Conservation (phyloP, 2,329 filamentous ascomycete species). For the Verticillium albo-atrum region DNA sequence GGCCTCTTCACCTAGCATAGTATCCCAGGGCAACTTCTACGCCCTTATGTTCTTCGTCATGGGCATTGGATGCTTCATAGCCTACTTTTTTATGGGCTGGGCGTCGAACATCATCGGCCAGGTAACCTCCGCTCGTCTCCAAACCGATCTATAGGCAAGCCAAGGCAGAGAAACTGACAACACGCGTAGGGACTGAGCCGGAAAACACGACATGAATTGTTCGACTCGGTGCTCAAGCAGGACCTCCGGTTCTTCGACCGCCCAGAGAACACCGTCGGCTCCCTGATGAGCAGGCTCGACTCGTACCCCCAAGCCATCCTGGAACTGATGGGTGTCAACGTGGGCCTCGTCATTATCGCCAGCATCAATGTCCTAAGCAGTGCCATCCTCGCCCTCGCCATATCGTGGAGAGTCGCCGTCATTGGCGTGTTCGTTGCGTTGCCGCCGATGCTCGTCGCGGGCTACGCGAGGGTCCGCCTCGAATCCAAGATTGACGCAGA, state of each 20-base stretch:
- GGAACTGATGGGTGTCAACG: conserved; percentile 14
- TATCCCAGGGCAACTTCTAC: conserved; percentile 32
- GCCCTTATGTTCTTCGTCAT: conserved; percentile 24
- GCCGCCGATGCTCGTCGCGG: conserved; percentile 14
- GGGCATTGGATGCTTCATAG: conserved; percentile 14
- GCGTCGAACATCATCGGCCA: conserved; percentile 7
- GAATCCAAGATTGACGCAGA: conserved; percentile 8
- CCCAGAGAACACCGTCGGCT: conserved; percentile 16
- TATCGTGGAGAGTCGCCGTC: conserved; percentile 36
- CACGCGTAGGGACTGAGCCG: not conserved
- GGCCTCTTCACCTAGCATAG: not conserved
- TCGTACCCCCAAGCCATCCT: conserved; percentile 13
- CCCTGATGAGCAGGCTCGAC: conserved; percentile 17
- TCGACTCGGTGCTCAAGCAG: conserved; percentile 17
- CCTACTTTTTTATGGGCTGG: conserved; percentile 16
- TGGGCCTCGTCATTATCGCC: conserved; percentile 11
- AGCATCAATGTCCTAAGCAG: conserved; percentile 13
- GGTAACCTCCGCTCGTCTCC: no score
- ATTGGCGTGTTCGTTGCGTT: conserved; percentile 18
- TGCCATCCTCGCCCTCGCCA: conserved; percentile 21
- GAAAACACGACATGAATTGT: not conserved
- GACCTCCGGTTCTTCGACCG: conserved; percentile 19
- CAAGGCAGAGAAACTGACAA: no score
- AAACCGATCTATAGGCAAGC: no score
- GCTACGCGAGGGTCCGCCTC: conserved; percentile 11